phyloP scores from a whole-genome alignment of 139 green algal genomes.

The Coccomyxa sp. region DNA sequence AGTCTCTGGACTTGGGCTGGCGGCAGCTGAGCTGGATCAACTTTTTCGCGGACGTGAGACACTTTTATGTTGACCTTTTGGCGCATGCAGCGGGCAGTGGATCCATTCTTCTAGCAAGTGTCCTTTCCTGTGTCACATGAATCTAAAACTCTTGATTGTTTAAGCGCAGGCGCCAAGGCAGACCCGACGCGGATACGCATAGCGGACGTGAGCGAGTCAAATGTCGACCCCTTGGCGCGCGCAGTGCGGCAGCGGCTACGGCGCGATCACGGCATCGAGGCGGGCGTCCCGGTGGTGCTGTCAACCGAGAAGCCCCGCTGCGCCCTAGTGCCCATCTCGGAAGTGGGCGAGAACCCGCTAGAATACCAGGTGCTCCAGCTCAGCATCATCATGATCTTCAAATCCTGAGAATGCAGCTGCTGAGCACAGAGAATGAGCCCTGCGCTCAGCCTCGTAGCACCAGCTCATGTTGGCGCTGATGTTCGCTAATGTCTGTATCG shows the following conservation, averaged over 20 bases:
- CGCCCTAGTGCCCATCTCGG: conserved; percentile 57
- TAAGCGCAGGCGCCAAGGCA: conserved; percentile 62
- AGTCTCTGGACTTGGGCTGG: no score
- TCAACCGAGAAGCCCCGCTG: conserved; percentile 80
- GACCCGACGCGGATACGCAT: conserved; percentile 91
- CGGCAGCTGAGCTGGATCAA: no score
- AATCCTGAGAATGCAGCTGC: not conserved
- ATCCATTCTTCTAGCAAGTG: no score
- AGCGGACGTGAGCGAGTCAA: conserved; percentile 78
- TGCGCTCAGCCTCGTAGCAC: no score
- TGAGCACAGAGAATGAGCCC: no score
- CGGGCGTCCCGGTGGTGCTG: conserved; percentile 70
- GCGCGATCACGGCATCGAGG: conserved; percentile 57
- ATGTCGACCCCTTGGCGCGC: conserved; percentile 76
- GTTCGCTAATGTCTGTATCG: no score
- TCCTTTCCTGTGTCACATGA: no score
- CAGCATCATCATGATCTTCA: not conserved
- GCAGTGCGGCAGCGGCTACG: conserved; percentile 72
- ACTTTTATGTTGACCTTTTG: no score
- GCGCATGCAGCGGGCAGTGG: no score
- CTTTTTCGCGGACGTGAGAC: no score
- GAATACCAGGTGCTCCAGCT: conserved; percentile 70
- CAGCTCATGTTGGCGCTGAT: no score
- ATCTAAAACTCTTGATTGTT: no score
- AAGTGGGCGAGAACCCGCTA: conserved; percentile 39